Evolutionary conservation across 163 green algal genomes (phyloP).

Genomic region (Chlorella variabilis): DNA sequence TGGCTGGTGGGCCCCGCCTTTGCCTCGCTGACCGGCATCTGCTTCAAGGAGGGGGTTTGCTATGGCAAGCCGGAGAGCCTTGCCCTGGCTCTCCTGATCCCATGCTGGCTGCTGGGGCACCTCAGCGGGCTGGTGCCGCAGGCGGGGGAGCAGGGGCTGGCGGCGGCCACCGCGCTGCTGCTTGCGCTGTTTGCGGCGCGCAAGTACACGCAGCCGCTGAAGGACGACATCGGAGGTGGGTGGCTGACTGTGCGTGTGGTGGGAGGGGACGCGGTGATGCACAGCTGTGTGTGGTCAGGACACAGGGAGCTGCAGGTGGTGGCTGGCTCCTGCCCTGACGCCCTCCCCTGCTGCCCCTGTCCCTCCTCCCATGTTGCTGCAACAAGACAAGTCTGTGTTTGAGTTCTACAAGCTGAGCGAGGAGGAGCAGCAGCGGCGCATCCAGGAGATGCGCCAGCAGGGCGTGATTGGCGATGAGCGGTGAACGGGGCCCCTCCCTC

Average conservation of each 20-base stretch:
- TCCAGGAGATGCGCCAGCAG: conserved; percentile 5
- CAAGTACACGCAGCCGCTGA: conserved; percentile 87
- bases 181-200: conserved; percentile 80
- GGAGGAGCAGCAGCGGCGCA: conserved; percentile 6
- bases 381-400: conserved; percentile 32
- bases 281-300: not conserved
- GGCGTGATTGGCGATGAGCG: not conserved
- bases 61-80: conserved; percentile 80
- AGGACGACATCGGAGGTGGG: conserved; percentile 87
- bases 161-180: conserved; percentile 58
- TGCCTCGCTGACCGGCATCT: conserved; percentile 81
- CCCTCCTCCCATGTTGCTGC: not conserved
- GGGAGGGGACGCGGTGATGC: no score
- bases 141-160: conserved; percentile 15
- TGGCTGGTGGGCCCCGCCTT: conserved; percentile 92
- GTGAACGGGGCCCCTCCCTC: no score
- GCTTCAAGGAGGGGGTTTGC: conserved; percentile 78
- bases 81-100: conserved; percentile 75
- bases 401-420: conserved; percentile 13
- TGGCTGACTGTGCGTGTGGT: not conserved
- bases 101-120: conserved; percentile 77
- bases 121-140: conserved; percentile 56
- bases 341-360: not conserved
- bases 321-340: not conserved
- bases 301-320: not conserved